Evolutionary conservation across 164 flowering plant species (phyloP).

Genomic region (Taxillus chinensis): DNA sequence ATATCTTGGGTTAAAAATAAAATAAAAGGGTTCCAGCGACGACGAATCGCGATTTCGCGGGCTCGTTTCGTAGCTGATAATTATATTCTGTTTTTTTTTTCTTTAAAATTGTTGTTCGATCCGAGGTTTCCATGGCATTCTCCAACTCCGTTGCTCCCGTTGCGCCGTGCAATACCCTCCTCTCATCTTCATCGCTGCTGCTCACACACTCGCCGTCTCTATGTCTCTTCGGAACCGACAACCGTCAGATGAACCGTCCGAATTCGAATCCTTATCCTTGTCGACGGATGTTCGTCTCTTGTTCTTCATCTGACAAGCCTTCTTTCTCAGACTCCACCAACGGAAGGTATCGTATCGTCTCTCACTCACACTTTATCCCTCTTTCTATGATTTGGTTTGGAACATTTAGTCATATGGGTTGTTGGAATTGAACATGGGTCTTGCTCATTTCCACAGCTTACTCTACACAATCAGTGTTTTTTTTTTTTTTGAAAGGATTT

Average conservation of each 20-base stretch:
- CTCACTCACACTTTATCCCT: background rate
- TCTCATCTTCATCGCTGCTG: constrained; percentile 12
- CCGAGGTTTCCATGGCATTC: constrained; percentile 23
- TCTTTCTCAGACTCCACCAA: constrained; percentile 21
- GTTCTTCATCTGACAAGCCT: constrained; percentile 32
- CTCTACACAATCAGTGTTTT: too few species aligned
- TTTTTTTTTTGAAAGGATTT: too few species aligned
- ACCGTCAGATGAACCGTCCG: background rate
- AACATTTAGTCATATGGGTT: background rate
- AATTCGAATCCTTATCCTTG: background rate
- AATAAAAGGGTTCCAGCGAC: too few species aligned
- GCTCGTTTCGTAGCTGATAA: too few species aligned
- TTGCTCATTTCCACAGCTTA: too few species aligned
- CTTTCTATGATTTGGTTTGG: background rate
- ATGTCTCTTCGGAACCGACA: constrained; percentile 6
- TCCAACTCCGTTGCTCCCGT: constrained; percentile 21
- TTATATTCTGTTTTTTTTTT: too few species aligned
- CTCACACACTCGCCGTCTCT: constrained; percentile 13
- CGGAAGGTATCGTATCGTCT: constrained; percentile 23
- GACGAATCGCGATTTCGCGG: too few species aligned
- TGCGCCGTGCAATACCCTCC: constrained; percentile 9
- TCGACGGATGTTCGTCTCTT: constrained; percentile 16
- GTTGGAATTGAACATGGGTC: too few species aligned
- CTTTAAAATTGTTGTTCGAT: background rate
- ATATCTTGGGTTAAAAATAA: too few species aligned